Base-by-base conservation (phyloP, 257 asterid species). In the Mentha longifolia region DNA sequence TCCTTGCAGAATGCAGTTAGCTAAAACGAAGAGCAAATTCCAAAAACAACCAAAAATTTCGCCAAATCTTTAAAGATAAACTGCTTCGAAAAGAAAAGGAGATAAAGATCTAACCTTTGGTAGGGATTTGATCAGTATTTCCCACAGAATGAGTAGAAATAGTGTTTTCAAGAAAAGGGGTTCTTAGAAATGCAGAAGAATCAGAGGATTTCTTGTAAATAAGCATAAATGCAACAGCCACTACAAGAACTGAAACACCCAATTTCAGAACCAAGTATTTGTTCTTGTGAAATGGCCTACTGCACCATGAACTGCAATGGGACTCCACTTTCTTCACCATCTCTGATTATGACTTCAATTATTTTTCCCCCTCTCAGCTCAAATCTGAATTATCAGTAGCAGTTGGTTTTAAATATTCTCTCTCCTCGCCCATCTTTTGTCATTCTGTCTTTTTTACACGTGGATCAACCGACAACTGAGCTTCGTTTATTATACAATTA, bases 221-320 rank as follows among this genome's bases (percentile, higher is more conserved):
- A 22, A 88, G 81, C 80, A 74, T 79, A 73, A 87, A 85, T 63
- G 78, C 85, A 70, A 91, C 83, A 55, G 79, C 92, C 72, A 85
- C 77, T 6, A 90, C 58, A 3, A 93, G 72, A 77, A 87, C 37
- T 19, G 85, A n/a, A n/a, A n/a, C n/a, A n/a, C 92, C 91, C 72
- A 88, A 51, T 83, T 88, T 90, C 17, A 85, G 33, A 69, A 81
- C 72, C 54, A 79, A 76, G 76, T 79, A 75, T 70, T 81, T 86
- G 58, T 72, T 80, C 85, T 83, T 89, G 50, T 75, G 79, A 41
- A 76, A 42, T 43, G 82, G n/a, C n/a, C n/a, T n/a, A n/a, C n/a
- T n/a, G n/a, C n/a, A 77, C 91, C 85, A 80, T 49, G 82, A 79
- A 73, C 83, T 83, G 87, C 83, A 85, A 6, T 76, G 65, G 61